phyloP scores from a whole-genome alignment of 768 basidiomycete species.

The Psilocybe cubensis region DNA sequence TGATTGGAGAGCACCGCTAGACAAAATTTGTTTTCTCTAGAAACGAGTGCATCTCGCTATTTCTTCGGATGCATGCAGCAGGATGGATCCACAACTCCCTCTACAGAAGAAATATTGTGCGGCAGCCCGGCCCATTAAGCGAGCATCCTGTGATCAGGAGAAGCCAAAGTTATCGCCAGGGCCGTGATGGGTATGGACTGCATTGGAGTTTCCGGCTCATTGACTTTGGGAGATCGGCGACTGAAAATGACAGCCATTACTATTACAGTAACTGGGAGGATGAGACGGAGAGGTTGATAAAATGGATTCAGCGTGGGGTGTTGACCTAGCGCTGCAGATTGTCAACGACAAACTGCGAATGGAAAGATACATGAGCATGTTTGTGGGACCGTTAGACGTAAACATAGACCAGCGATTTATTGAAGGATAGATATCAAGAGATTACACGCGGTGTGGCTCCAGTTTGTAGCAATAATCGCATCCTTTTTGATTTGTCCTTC shows the following conservation, averaged over 20 bases:
- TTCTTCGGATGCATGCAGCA: conserved; percentile 38
- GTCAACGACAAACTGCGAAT: too few species aligned
- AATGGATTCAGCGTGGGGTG: not conserved
- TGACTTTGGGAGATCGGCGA: conserved; percentile 37
- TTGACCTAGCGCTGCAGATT: not conserved
- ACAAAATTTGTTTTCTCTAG: conserved; percentile 17
- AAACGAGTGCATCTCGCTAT: conserved; percentile 43
- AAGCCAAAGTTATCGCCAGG: not conserved
- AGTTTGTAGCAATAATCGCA: too few species aligned
- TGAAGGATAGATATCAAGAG: too few species aligned
- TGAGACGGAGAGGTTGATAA: conserved; percentile 3
- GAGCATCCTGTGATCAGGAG: conserved; percentile 15
- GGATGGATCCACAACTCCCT: conserved; percentile 41
- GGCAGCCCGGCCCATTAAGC: conserved; percentile 36
- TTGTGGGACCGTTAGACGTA: too few species aligned
- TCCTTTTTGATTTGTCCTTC: too few species aligned
- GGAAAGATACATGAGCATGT: too few species aligned
- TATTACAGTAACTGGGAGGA: not conserved
- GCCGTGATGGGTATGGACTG: not conserved
- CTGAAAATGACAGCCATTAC: not conserved
- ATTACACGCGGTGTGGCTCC: too few species aligned
- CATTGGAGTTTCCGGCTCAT: conserved; percentile 42
- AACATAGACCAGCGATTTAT: too few species aligned
- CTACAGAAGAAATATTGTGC: conserved; percentile 40
- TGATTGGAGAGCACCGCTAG: not conserved